Conservation (phyloP, 1,139 yeast species). For the Yamadazyma atlantica region DNA sequence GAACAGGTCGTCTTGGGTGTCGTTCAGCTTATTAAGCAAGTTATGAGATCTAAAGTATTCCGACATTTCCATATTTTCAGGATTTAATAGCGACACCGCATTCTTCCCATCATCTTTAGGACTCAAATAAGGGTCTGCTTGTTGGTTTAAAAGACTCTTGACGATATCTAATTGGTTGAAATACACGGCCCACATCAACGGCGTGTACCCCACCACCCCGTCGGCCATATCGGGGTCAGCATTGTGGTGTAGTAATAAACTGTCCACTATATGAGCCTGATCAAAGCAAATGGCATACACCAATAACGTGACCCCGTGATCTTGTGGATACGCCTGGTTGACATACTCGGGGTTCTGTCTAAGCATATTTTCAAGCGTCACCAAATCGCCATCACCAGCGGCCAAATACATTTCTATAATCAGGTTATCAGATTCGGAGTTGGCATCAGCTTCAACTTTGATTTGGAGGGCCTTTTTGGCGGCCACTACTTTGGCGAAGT, state of each 20-base stretch:
- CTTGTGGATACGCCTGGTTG: slow-evolving; percentile 31
- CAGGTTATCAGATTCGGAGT: slow-evolving; percentile 12
- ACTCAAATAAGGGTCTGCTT: slow-evolving; percentile 41
- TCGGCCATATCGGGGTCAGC: slow-evolving; percentile 44
- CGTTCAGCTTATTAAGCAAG: slow-evolving; percentile 28
- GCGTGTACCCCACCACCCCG: slow-evolving; percentile 33
- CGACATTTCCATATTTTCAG: slow-evolving; percentile 31
- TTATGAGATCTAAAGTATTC: slow-evolving; percentile 43
- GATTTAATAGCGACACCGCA: slow-evolving; percentile 34
- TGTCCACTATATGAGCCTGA: slow-evolving; percentile 43
- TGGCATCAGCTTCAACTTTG: slow-evolving; percentile 2
- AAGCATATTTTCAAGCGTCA: slow-evolving; percentile 38
- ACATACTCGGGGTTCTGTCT: slow-evolving; percentile 30
- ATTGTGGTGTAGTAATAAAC: slow-evolving; percentile 30
- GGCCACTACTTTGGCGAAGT: slow-evolving; percentile 41
- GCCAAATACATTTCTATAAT: slow-evolving; percentile 41
- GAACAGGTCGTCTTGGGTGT: slow-evolving; percentile 15
- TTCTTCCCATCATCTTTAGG: slow-evolving; percentile 32
- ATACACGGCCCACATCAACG: slow-evolving; percentile 52
- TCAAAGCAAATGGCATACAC: slow-evolving; percentile 54
- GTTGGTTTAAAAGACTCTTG: slow-evolving; percentile 34
- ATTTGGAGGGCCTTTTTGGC: slow-evolving; percentile 46
- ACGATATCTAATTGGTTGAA: slow-evolving; percentile 36
- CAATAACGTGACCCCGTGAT: slow-evolving; percentile 50
- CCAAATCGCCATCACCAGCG: slow-evolving; percentile 53